Evolutionary conservation across 257 asterid species (phyloP).

Genomic region (Capsicum baccatum): DNA sequence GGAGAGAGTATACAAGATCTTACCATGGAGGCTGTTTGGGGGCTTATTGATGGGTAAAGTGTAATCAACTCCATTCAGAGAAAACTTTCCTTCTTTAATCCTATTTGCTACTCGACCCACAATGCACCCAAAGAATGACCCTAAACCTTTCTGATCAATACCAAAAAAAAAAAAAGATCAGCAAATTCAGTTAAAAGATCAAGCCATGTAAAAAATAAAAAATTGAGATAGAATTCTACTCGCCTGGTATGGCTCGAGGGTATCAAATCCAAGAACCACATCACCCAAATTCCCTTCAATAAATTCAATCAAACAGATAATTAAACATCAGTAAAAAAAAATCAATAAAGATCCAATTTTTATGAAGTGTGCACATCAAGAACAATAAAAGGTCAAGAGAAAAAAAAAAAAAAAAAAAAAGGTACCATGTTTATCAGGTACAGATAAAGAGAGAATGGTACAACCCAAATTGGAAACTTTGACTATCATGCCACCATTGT

Average conservation of each 20-base stretch:
- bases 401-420: background rate
- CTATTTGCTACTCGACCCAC: conserved; percentile 99
- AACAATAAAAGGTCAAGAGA: background rate
- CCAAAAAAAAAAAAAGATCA: background rate
- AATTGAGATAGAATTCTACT: background rate
- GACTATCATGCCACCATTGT: conserved; percentile 78
- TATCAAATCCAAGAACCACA: conserved; percentile 97
- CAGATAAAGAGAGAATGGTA: conserved; percentile 82
- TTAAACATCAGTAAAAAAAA: conserved; percentile 10
- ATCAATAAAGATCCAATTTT: conserved; percentile 5
- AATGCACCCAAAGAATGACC: conserved; percentile 94
- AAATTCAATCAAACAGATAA: conserved; percentile 19
- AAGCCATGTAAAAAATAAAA: background rate
- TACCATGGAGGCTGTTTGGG: conserved; percentile 97
- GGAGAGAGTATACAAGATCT: background rate
- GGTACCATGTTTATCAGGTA: conserved; percentile 85
- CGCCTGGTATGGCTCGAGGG: conserved; percentile 88
- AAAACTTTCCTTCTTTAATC: conserved; percentile 86
- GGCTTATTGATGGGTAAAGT: conserved; percentile 87
- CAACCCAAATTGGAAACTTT: conserved; percentile 83
- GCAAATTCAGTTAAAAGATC: conserved; percentile 6
- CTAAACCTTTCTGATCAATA: conserved; percentile 72
- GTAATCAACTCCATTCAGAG: conserved; percentile 68
- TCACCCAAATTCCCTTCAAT: conserved; percentile 81
- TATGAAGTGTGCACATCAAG: background rate